These are phyloP conservation scores for Hypomontagnella submonticulosa DNA, from an alignment of 495 filamentous ascomycete species.

Conservation along the genomic window DNA sequence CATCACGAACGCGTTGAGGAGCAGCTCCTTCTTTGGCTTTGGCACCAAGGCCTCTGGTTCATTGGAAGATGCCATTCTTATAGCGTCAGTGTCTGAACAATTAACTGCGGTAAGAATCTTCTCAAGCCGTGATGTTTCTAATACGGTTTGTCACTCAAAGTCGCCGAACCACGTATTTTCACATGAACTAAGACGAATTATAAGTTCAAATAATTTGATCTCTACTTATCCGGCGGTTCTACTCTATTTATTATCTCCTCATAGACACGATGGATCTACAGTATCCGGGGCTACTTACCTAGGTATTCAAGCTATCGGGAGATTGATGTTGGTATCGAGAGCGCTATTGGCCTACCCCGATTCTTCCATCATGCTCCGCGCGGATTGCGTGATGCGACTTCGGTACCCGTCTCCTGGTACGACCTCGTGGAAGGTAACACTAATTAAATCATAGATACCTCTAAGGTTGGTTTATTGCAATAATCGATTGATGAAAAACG, in stretches of 20 bases:
- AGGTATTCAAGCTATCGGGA: not conserved
- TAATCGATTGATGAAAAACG: no score
- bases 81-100: not conserved
- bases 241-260: no score
- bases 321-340: conserved; percentile 6
- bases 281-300: not conserved
- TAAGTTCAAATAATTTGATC: no score
- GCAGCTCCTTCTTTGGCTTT: conserved; percentile 58
- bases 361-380: conserved; percentile 41
- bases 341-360: conserved; percentile 34
- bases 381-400: conserved; percentile 42
- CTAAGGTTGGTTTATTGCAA: no score
- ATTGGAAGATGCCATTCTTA: conserved; percentile 34
- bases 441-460: no score
- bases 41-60: conserved; percentile 12
- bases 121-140: not conserved
- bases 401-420: conserved; percentile 9
- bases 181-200: no score
- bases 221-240: no score
- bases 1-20: conserved; percentile 71
- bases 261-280: not conserved
- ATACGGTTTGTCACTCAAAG: not conserved
- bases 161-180: no score
- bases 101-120: no score
- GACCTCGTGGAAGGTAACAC: not conserved